Base-by-base conservation (phyloP, 2,329 filamentous ascomycete genomes). In the Didymosphaeria variabile region DNA sequence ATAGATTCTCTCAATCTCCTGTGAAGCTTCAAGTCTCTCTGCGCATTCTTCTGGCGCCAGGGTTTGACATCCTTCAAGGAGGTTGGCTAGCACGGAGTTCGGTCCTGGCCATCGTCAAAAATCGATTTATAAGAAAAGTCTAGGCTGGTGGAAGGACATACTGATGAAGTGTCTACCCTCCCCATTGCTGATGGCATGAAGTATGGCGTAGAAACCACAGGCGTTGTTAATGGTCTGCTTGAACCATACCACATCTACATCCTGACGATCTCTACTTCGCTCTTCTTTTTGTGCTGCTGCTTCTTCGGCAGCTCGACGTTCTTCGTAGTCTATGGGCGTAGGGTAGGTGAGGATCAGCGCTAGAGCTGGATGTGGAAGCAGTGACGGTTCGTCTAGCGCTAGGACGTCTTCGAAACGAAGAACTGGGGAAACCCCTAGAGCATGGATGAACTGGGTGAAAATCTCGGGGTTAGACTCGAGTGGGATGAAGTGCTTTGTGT, bases 161-260 rank as follows among this genome's bases (percentile, higher is more conserved):
- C 49, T 17, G 12, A 55, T 34, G 15, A 32, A 55, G 8, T 44
- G 5, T 58, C 86, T 81, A 0, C 91, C 90, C 1, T 85, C 84
- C 0, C 93, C 93, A 77, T 98, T 99, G 49, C 85, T 85, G 0
- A 92, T 87, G 19, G 90, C 91, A 76, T 98, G 95, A 49, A 98
- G 77, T 31, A 98, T 80, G 0, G 91, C 95, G 82, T 97, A 97
- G 47, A 97, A 81, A 0, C 94, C 94, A 77, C 94, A 98, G 0
- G 94, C 93, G 76, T 98, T 97, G 62, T 91, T 87, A 71, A 98
- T 97, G 0, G 94, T 98, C 82, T 98, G 94, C 69, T 88, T 91
- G 15, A 32, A 36, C 49, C 49, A 52, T 7, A 52, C 15, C 9
- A 55, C 17, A 5, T 31, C 40, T 2, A 19, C n/a, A 15, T 38